Evolutionary conservation across 495 filamentous ascomycete genomes (phyloP).

Genomic region (Trichoderma reesei): DNA sequence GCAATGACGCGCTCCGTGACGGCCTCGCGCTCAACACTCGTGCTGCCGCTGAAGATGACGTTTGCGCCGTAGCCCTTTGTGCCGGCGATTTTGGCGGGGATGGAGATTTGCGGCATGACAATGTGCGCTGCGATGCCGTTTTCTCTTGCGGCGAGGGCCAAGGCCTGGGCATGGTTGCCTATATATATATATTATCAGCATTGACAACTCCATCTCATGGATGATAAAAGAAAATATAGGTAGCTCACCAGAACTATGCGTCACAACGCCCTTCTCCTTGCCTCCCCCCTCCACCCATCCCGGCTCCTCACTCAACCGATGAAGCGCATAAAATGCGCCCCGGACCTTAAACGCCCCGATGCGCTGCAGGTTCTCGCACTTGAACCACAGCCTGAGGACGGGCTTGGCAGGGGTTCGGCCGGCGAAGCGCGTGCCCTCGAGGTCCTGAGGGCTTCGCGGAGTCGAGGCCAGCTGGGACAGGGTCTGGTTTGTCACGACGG

Average conservation of each 20-base stretch:
- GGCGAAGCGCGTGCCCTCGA: slow-evolving; percentile 48
- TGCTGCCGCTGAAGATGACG: slow-evolving; percentile 78
- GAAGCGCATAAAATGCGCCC: slow-evolving; percentile 82
- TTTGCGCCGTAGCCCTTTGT: slow-evolving; percentile 64
- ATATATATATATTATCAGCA: slow-evolving; percentile 19
- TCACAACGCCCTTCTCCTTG: slow-evolving; percentile 64
- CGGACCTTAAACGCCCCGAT: slow-evolving; percentile 90
- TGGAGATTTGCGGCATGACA: slow-evolving; percentile 81
- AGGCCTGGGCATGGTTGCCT: slow-evolving; percentile 93
- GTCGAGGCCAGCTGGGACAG: slow-evolving; percentile 67
- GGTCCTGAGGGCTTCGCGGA: slow-evolving; percentile 44
- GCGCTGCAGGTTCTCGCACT: slow-evolving; percentile 89
- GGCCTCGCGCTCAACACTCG: slow-evolving; percentile 70
- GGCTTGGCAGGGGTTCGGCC: slow-evolving; percentile 50
- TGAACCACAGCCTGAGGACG: slow-evolving; percentile 74
- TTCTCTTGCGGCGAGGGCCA: slow-evolving; percentile 71
- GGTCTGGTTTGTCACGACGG: slow-evolving; percentile 66
- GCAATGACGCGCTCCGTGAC: slow-evolving; percentile 55
- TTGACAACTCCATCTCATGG: background rate
- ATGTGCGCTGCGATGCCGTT: slow-evolving; percentile 57
- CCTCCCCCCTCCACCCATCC: slow-evolving; percentile 44
- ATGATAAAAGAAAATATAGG: background rate
- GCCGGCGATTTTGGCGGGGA: slow-evolving; percentile 75
- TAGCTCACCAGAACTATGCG: slow-evolving; percentile 73
- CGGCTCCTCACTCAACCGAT: slow-evolving; percentile 55